Base-by-base conservation (phyloP, 1,284 basidiomycete species). In the Moniliophthora roreri region DNA sequence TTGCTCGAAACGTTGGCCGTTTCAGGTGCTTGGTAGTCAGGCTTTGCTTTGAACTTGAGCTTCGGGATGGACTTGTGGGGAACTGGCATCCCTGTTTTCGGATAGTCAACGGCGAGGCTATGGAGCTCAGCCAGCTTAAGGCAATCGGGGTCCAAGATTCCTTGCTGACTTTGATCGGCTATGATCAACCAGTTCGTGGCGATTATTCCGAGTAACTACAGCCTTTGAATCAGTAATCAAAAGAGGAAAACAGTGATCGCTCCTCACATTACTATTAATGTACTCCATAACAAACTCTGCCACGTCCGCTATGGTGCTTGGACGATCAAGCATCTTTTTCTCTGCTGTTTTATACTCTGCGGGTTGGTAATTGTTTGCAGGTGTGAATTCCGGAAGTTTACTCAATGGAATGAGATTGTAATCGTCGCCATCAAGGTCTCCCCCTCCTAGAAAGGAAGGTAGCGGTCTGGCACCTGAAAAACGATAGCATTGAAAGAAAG, bases 201-300 rank as follows among this genome's bases (percentile, higher is more conserved):
- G 35, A 87, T 76, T n/a, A 85, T 75, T 1, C 84, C 85, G 5
- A 87, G 66, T 24, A 79, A 75, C 80, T 84, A 51, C 20, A 13
- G 4, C 23, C 40, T 45, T 21, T 35, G 34, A 50, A 26, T 46
- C 21, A 24, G 55, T 50, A 41, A 23, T 26, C 32, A 5, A 3
- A 51, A 36, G 44, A 37, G 34, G 56, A 57, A 61, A 39, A 7
- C 8, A 13, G 24, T 18, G 36, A 32, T 28, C 7, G 35, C 28
- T 3, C 59, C 76, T 51, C 54, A 85, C 81, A 63, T 89, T 85
- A 48, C 78, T 84, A 59, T 74, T 81, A 57, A 88, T 85, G 56
- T 82, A 90, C 53, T 89, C 84, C 49, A 86, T 75, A 13, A 91
- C 80, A 62, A 91, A 91, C 45, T 89, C 81, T 1, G 82, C 84